These are phyloP conservation scores for Fusarium falciforme DNA, from an alignment of 2,329 filamentous ascomycete genomes.

Conservation along the genomic window DNA sequence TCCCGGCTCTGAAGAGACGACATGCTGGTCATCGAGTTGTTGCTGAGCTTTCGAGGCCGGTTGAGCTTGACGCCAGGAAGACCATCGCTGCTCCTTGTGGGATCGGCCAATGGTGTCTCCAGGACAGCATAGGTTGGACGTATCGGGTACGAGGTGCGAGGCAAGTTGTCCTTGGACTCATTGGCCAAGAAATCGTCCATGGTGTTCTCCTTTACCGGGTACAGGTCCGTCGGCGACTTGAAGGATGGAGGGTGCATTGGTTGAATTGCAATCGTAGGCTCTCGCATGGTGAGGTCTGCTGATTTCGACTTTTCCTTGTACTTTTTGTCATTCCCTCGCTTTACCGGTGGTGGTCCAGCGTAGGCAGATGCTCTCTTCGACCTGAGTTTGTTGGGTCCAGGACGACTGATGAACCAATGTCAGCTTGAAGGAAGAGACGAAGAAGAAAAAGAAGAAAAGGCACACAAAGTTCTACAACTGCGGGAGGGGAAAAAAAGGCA, in stretches of 20 bases:
- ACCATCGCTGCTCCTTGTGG: constrained; percentile 35
- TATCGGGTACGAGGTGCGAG: constrained; percentile 33
- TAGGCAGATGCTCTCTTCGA: constrained; percentile 40
- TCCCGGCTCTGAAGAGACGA: constrained; percentile 47
- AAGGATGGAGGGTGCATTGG: constrained; percentile 38
- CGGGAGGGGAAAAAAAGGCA: constrained; percentile 3
- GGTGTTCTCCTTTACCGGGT: constrained; percentile 31
- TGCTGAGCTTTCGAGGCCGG: constrained; percentile 52
- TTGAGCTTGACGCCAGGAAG: constrained; percentile 45
- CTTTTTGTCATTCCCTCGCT: constrained; percentile 23
- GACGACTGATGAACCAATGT: constrained; percentile 33
- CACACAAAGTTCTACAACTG: constrained; percentile 3
- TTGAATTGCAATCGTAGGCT: constrained; percentile 34
- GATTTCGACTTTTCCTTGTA: constrained; percentile 20
- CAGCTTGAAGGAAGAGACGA: constrained; percentile 7
- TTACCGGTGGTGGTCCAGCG: constrained; percentile 22
- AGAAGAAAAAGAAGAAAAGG: constrained; percentile 6
- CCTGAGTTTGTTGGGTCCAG: constrained; percentile 42
- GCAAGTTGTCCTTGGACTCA: constrained; percentile 12
- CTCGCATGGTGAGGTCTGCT: constrained; percentile 34
- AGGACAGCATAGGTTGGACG: constrained; percentile 49
- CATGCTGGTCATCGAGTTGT: constrained; percentile 40
- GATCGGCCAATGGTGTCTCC: constrained; percentile 42
- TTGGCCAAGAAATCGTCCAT: constrained; percentile 31
- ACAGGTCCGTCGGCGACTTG: constrained; percentile 30